Evolutionary conservation across 163 green algal species (phyloP), one percentile per base, ranked within the genome.

Genomic region (Volvox carteri): DNA sequence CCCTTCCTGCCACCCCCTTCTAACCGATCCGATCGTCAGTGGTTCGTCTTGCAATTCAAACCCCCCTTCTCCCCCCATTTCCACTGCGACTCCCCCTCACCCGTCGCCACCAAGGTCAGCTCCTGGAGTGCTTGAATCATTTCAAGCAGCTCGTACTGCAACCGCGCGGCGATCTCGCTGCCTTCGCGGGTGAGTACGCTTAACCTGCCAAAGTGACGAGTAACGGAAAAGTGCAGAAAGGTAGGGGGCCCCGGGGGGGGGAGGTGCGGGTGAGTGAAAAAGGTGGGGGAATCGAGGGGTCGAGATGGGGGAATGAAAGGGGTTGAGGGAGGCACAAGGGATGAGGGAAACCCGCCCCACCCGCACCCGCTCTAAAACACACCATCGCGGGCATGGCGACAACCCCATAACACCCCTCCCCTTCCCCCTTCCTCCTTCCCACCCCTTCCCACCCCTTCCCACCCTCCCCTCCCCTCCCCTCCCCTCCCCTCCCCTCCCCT

Each of bases 51-150:
- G n/a, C n/a, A n/a, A n/a, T n/a, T n/a, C n/a, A n/a, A n/a, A n/a
- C n/a, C n/a, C n/a, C n/a, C n/a, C n/a, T n/a, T n/a, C n/a, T n/a
- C n/a, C n/a, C n/a, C n/a, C n/a, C n/a, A n/a, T n/a, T n/a, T n/a
- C n/a, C 54, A 41, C 44, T 0, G 7, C 44, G 44, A 35, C 77
- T 37, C 54, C 1, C 77, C 2, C 77, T 50, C 54, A 86, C 79
- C 79, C 11, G 42, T 67, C n/a, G 79, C 42, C n/a, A 86, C 60
- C 60, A 73, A 39, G 7, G n/a, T 42, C 60, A 86, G 79, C 41
- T 86, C 79, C 60, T 73, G 42, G 41, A 78, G 37, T 25, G 60
- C 42, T n/a, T 68, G 42, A 12, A 12, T 28, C 42, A 48, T 28
- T 25, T 74, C 58, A 4, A 44, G 0, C 42, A 77, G 1, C 41